Base-by-base conservation (phyloP, 352 stramenopile species). In the Phytophthora boehmeriae region DNA sequence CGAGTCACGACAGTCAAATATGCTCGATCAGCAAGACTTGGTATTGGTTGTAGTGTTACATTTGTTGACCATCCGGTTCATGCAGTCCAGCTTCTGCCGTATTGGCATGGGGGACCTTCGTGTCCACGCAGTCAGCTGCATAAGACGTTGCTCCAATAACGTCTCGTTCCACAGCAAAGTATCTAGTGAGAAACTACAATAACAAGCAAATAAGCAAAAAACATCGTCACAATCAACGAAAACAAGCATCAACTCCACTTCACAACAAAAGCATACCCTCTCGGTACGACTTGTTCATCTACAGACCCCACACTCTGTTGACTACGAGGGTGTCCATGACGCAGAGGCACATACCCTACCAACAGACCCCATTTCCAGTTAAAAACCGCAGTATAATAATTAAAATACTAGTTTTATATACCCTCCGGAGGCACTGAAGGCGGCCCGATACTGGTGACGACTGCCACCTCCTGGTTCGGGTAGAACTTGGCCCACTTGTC, bases 81-180 rank as follows among this genome's bases (percentile, higher is more conserved):
- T 88, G 54, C 72, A 75, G 32, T 80, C 75, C 35, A 92, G 59
- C 48, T 89, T 85, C 55, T 92, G 78, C 19, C 71, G 76, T 19
- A 80, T 76, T 17, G 80, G 71, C 48, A 83, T 68, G 22, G 78
- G 80, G 17, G 80, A 54, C 10, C 75, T 64, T 19, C 78, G 69
- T 5, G 78, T 90, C 83, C 83, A 92, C 8, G 74, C 73, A 23
- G 73, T 92, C 25, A 92, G 47, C 46, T 89, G 54, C 63, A 86
- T 65, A 20, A 92, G 73, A 13, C 83, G 79, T 36, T 86, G 57
- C 49, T 90, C 83, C 14, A 92, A 66, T 22, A 88, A 68, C 42
- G 81, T 72, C 23, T 90, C 80, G 44, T 68, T 68, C 83, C 83
- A 92, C 43, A 90, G 52, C 52, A 90, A 52, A 20, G 83, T 92